Conservation (phyloP, 495 filamentous ascomycete species). For the Podospora sp. region DNA sequence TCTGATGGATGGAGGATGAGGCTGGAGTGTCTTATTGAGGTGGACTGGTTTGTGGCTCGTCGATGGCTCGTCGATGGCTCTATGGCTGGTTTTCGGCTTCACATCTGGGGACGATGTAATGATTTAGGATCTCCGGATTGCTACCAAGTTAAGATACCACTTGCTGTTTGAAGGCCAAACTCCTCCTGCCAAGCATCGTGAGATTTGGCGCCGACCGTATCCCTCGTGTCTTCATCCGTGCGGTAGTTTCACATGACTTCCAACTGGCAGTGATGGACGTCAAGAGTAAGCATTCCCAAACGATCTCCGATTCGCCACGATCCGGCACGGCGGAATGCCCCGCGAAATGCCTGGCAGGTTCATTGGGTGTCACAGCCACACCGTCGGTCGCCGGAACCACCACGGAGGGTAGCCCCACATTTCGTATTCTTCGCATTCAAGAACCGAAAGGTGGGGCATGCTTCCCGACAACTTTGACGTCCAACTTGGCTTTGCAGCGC, state of each 20-base stretch:
- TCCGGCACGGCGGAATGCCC: conserved; percentile 1
- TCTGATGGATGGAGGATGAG: background rate
- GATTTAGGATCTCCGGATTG: too few relatives aligned
- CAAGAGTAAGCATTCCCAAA: background rate
- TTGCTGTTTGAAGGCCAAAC: background rate
- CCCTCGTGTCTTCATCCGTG: background rate
- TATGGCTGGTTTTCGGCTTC: too few relatives aligned
- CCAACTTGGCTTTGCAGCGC: background rate
- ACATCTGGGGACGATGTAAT: background rate
- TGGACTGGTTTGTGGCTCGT: too few relatives aligned
- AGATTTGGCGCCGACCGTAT: background rate
- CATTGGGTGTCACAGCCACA: conserved; percentile 7
- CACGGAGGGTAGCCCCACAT: background rate
- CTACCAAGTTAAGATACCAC: background rate
- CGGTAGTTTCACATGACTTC: background rate
- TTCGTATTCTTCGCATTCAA: conserved; percentile 16
- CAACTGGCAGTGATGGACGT: background rate
- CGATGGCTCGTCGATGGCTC: too few relatives aligned
- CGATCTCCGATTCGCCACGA: background rate
- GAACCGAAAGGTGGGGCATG: conserved; percentile 1
- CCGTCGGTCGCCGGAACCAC: too few relatives aligned
- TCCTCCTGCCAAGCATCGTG: background rate
- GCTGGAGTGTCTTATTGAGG: too few relatives aligned
- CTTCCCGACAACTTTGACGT: background rate
- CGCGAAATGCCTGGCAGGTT: background rate